Evolutionary conservation across 2,329 filamentous ascomycete genomes (phyloP), one percentile per base, ranked within the genome.

Genomic region (Colletotrichum sidae): DNA sequence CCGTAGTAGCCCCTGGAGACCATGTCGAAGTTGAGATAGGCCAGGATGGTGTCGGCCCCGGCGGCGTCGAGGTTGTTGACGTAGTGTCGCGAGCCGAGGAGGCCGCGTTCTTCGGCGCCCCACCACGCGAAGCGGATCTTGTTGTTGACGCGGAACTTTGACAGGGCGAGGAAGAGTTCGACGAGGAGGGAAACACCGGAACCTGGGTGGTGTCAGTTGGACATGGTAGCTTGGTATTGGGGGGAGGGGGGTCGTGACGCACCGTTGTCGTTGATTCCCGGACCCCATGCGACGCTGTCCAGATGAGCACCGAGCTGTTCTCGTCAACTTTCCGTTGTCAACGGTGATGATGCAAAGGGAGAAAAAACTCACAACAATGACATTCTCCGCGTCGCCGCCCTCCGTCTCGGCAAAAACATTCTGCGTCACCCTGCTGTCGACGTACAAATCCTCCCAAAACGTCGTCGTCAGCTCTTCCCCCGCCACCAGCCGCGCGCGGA

Each of bases 211-310:
- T 13, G 38, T 39, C 3, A 53, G 46, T 8, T 2, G 3, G 3
- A 25, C 4, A 25, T n/a, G 6, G n/a, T 2, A 9, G 4, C 2
- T 7, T 17, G 45, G 6, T 8, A 17, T 6, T 2, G 13, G 41
- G 11, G 41, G 41, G 11, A 44, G 41, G 42, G 3, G 15, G 15
- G 15, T 15, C 6, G 37, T 54, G 33, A 25, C 25, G 25, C 25
- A 60, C 81, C 81, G 55, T 83, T 80, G 50, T 83, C 81, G 53
- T 83, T 83, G 65, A 83, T 79, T 2, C 81, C 81, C 0, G 81
- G 77, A 0, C 81, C 81, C 9, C 76, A 78, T 37, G 79, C 76
- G 2, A 82, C 81, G 0, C 76, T 78, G 71, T 83, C 80, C 1
- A 80, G 75, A 65, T 83, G 81, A 0, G 79, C 80, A 17, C 80